phyloP scores from a whole-genome alignment of 2,329 filamentous ascomycete species.

The Penicillium sp. region DNA sequence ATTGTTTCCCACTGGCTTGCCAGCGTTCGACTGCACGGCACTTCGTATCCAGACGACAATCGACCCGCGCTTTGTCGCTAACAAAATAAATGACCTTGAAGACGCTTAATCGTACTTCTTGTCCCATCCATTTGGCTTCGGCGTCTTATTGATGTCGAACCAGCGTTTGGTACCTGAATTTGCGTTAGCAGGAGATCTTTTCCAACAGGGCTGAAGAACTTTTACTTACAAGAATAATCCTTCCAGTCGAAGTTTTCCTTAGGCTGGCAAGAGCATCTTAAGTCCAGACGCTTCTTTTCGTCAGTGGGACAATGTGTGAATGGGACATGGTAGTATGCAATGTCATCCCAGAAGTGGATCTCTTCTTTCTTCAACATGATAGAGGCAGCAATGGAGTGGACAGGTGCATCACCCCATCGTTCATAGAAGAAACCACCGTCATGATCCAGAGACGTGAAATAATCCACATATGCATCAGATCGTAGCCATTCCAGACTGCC shows the following conservation, averaged over 20 bases:
- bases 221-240: conserved; percentile 83
- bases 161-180: conserved; percentile 76
- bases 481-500: conserved; percentile 93
- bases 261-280: conserved; percentile 93
- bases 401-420: conserved; percentile 94
- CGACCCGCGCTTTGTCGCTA: conserved; percentile 21
- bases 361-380: conserved; percentile 89
- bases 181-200: conserved; percentile 1
- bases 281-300: conserved; percentile 77
- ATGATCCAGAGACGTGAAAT: conserved; percentile 81
- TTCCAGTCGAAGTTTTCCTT: conserved; percentile 99
- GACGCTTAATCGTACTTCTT: conserved; percentile 56
- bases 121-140: conserved; percentile 85
- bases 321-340: conserved; percentile 95
- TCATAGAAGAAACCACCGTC: conserved; percentile 99
- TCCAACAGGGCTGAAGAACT: not conserved
- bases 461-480: conserved; percentile 84
- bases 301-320: conserved; percentile 97
- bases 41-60: conserved; percentile 11
- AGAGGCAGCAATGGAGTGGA: conserved; percentile 93
- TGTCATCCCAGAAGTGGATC: conserved; percentile 98
- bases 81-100: conserved; percentile 18
- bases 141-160: conserved; percentile 77
- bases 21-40: conserved; percentile 6
- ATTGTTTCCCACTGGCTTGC: not conserved